These are phyloP conservation scores for Diphasiastrum complanatum DNA, from an alignment of 83 land plant species.

Conservation along the genomic window DNA sequence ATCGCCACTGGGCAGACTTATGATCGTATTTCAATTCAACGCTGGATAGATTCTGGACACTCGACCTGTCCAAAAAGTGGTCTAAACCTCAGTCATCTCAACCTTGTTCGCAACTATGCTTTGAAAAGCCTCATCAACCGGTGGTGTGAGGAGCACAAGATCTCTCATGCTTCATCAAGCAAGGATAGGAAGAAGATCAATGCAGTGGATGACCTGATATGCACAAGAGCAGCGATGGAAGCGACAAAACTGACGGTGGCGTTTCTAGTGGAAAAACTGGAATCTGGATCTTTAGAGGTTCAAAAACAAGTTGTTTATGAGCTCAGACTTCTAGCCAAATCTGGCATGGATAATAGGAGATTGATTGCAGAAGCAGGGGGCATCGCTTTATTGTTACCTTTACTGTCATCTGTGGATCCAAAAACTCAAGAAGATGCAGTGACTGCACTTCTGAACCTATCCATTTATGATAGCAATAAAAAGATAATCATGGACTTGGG, in stretches of 20 bases:
- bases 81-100: slow-evolving; percentile 39
- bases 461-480: slow-evolving; percentile 13
- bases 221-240: slow-evolving; percentile 44
- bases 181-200: slow-evolving; percentile 14
- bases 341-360: slow-evolving; percentile 27
- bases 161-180: slow-evolving; percentile 39
- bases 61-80: slow-evolving; percentile 65
- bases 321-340: slow-evolving; percentile 30
- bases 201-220: slow-evolving; percentile 7
- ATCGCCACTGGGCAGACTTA: slow-evolving; percentile 70
- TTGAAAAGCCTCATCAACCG: slow-evolving; percentile 41
- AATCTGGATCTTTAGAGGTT: slow-evolving; percentile 19
- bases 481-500: slow-evolving; percentile 9
- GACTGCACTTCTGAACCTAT: slow-evolving; percentile 16
- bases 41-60: slow-evolving; percentile 56
- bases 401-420: slow-evolving; percentile 11
- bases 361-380: slow-evolving; percentile 28
- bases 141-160: slow-evolving; percentile 38
- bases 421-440: slow-evolving; percentile 19
- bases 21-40: slow-evolving; percentile 46
- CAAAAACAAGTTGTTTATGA: slow-evolving; percentile 32
- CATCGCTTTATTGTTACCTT: slow-evolving; percentile 5
- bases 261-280: slow-evolving; percentile 45
- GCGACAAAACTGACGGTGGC: slow-evolving; percentile 54
- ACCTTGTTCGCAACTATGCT: slow-evolving; percentile 47